Base-by-base conservation (phyloP, 2,329 filamentous ascomycete species). In the Colletotrichum lentis region DNA sequence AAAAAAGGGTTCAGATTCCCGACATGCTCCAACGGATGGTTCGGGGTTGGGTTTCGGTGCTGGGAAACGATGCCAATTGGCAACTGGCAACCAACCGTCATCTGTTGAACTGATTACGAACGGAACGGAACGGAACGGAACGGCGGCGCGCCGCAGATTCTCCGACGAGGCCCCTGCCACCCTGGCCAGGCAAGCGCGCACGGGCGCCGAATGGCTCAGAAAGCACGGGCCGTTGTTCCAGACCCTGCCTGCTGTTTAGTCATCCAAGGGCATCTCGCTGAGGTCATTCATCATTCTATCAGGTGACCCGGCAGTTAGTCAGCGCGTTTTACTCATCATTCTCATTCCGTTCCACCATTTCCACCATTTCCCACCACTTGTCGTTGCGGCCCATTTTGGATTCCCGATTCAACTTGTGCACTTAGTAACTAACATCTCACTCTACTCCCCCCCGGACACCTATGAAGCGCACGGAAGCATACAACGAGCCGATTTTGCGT, bases 61-160 rank as follows among this genome's bases (percentile, higher is more conserved):
- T 31, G 27, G 27, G 27, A 31, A 31, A 52, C 44, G 62, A 50
- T 61, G 62, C 66, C 56, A 39, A 37, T 20, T 31, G 27, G 27
- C 27, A 31, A 31, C 27, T 31, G 27, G 27, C 27, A 8, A 10
- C 7, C 27, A 8, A 8, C 27, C 8, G 27, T 31, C 27, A 31
- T 8, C 27, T 31, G 27, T 31, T 24, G 7, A 31, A 31, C 8
- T 8, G 27, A 31, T 31, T 58, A 60, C 24, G 44, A 27, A 24
- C 10, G 3, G 44, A 12, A 12, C 44, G 11, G n/a, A 27, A 24
- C 10, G 3, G 44, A 12, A 12, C 44, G 11, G n/a, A n/a, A n/a
- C n/a, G 39, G 20, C 46, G 52, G 52, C 37, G 58, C 37, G 56
- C 39, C 50, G 47, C 49, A 39, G 46, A 54, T 59, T 64, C 61